A percentile compares a stretch with the other conserved stretches of the same genome.
phyloP scores from a whole-genome alignment of 2,329 filamentous ascomycete genomes.

The Grosmannia serpens region DNA sequence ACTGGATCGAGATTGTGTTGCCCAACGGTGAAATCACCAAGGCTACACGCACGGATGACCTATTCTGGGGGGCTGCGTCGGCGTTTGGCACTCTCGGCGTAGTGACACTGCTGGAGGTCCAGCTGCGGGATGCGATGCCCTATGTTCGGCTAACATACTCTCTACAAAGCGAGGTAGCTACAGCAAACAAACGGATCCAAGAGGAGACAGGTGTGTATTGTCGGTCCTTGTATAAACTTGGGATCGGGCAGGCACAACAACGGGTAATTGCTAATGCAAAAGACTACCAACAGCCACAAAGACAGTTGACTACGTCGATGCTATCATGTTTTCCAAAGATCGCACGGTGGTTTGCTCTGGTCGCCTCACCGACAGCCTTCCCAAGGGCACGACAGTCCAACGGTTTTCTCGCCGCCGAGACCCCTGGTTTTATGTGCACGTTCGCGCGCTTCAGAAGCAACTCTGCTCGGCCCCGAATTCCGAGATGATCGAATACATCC shows the following conservation, averaged over 20 bases:
- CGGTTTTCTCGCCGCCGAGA: conserved; percentile 48
- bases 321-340: conserved; percentile 48
- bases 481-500: conserved; percentile 37
- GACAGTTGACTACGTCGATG: conserved; percentile 52
- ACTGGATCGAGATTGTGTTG: conserved; percentile 51
- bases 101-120: conserved; percentile 46
- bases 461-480: conserved; percentile 13
- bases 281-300: background rate
- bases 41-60: conserved; percentile 34
- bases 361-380: conserved; percentile 36
- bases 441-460: conserved; percentile 28
- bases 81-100: conserved; percentile 51
- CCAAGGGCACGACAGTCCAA: conserved; percentile 20
- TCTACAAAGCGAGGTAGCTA: conserved; percentile 26
- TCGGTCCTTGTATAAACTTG: too few relatives aligned
- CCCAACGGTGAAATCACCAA: conserved; percentile 42
- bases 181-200: conserved; percentile 24
- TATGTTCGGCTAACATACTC: conserved; percentile 47
- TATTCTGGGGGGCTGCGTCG: conserved; percentile 48
- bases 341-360: conserved; percentile 51
- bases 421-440: conserved; percentile 66
- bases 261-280: too few relatives aligned
- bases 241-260: too few relatives aligned
- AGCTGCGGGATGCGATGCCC: conserved; percentile 38
- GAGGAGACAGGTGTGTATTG: conserved; percentile 10